Percentiles rank a stretch among this genome's conserved stretches.
Evolutionary conservation across 164 flowering plant species (phyloP).

Genomic region (Stephania japonica): DNA sequence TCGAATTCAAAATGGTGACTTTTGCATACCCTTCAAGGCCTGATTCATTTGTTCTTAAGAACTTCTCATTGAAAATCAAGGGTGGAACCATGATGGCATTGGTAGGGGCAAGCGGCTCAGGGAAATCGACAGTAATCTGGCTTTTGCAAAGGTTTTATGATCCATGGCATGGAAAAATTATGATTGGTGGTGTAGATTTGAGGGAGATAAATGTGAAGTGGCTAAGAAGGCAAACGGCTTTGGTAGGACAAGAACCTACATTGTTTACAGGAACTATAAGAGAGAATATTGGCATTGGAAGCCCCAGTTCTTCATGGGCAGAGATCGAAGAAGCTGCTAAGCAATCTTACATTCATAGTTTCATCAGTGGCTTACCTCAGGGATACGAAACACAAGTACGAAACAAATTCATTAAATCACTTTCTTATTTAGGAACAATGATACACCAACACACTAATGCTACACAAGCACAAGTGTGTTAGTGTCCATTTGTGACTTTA

Average conservation of each 20-base stretch:
- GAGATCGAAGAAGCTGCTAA: constrained; percentile 76
- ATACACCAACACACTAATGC: too few relatives aligned
- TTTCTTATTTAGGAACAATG: too few relatives aligned
- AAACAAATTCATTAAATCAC: background rate
- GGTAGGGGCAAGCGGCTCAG: constrained; percentile 73
- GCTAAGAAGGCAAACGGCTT: constrained; percentile 59
- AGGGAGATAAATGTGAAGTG: constrained; percentile 58
- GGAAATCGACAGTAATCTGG: constrained; percentile 74
- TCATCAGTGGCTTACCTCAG: constrained; percentile 63
- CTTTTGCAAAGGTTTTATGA: constrained; percentile 71
- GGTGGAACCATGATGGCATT: constrained; percentile 64
- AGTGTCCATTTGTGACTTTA: too few relatives aligned
- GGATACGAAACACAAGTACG: constrained; percentile 74
- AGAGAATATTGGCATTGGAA: constrained; percentile 68
- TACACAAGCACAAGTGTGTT: too few relatives aligned
- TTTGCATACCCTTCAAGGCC: constrained; percentile 75
- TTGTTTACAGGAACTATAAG: constrained; percentile 62
- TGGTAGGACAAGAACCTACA: constrained; percentile 82
- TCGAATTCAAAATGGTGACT: constrained; percentile 55
- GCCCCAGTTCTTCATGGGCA: constrained; percentile 53
- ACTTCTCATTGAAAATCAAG: constrained; percentile 48
- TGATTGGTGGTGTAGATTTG: constrained; percentile 56
- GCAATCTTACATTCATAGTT: constrained; percentile 63
- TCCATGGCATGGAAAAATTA: constrained; percentile 47
- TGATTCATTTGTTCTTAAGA: constrained; percentile 39